Base-by-base conservation (phyloP, 2,329 filamentous ascomycete genomes). In the Orbilia javanica region DNA sequence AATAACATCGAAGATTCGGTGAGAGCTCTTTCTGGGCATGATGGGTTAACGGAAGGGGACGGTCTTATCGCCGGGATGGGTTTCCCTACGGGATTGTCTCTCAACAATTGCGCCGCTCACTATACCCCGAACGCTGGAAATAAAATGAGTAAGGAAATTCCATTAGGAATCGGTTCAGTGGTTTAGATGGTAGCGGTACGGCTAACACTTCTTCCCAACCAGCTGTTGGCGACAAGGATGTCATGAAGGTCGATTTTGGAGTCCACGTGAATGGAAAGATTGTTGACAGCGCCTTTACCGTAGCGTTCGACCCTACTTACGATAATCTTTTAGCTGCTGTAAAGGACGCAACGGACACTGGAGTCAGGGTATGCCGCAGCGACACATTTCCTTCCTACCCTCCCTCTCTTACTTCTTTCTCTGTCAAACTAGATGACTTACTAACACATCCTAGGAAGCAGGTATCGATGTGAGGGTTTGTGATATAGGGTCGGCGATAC, bases 391-490 rank as follows among this genome's bases (percentile, higher is more conserved):
- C 31, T 4, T 34, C 10, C 31, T 10, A 34, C 31, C 5, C 31
- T 34, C 34, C 11, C n/a, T 20, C 5, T 6, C 42, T 20, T 20
- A 6, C 11, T n/a, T 1, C 4, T 20, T 39, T 15, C 52, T 27
- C 27, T 36, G 27, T 1, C 22, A 13, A 31, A 22, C 18, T 6
- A 18, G 18, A 27, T 11, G 8, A 20, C 1, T 6, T 57, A 34
- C 48, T 44, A 20, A 55, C 11, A 8, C 2, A 1, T 25, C 18
- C 31, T 80, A 90, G 87, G 92, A 96, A 86, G 94, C 94, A 4
- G 94, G 94, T 82, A 97, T 97, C 82, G 94, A 97, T 83, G 94
- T 93, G 55, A 90, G 94, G 70, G 90, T 97, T 82, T 91, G 92
- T 80, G 93, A 97, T 82, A 92, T 97, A 80, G 93, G 94, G 77